phyloP scores from a whole-genome alignment of 441 rosid genomes.

The Syzygium malaccense region DNA sequence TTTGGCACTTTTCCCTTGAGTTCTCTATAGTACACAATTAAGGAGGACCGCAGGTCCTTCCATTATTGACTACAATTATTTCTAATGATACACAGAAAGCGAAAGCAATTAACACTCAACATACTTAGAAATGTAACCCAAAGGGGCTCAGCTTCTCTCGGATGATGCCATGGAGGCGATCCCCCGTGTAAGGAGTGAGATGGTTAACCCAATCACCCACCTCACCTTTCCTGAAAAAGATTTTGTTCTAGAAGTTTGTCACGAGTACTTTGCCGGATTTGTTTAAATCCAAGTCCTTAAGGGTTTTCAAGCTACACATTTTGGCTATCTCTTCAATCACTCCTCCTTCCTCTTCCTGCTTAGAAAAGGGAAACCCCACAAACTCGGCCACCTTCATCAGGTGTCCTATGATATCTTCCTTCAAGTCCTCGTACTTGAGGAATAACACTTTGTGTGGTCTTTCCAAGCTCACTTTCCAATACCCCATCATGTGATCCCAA shows the following conservation, averaged over 20 bases:
- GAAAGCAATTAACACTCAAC: background rate
- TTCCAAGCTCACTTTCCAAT: background rate
- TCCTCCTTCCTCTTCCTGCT: background rate
- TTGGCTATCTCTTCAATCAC: background rate
- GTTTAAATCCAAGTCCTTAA: background rate
- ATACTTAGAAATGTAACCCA: background rate
- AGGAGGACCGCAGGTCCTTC: background rate
- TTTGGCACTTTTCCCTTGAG: too few relatives aligned
- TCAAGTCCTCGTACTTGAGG: background rate
- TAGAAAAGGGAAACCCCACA: background rate
- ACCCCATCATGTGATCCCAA: background rate
- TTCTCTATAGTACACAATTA: background rate
- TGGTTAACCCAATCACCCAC: background rate
- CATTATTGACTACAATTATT: too few relatives aligned
- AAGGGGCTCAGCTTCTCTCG: background rate
- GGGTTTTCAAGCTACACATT: background rate
- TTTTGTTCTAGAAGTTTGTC: background rate
- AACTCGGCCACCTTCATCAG: background rate
- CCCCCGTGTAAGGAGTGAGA: background rate
- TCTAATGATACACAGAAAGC: background rate
- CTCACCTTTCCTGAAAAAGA: background rate
- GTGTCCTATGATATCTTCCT: background rate
- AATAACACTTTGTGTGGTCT: background rate
- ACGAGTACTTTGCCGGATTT: background rate
- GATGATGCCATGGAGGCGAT: background rate